phyloP scores from a whole-genome alignment of 352 stramenopile genomes.

The Globisporangium cederbergense region DNA sequence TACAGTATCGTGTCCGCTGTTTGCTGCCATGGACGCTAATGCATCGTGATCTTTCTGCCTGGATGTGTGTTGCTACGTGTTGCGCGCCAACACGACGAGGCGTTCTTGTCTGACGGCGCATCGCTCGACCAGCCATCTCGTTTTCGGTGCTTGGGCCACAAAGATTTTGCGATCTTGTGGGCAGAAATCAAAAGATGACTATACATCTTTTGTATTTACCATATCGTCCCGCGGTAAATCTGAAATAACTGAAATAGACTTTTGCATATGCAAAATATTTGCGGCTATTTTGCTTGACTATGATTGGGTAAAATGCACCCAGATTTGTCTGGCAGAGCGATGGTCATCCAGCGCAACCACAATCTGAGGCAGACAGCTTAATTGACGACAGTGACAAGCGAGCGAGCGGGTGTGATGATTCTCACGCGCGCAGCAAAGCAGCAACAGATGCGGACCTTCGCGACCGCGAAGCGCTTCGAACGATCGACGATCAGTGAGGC shows the following conservation, averaged over 20 bases:
- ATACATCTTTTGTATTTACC: too few species aligned
- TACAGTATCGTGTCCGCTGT: background rate
- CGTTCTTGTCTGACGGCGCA: too few species aligned
- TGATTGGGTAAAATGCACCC: too few species aligned
- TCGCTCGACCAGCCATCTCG: too few species aligned
- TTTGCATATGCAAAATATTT: too few species aligned
- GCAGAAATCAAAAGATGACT: too few species aligned
- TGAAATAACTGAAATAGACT: too few species aligned
- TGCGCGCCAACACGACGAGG: background rate
- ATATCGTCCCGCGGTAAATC: too few species aligned
- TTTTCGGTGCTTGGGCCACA: too few species aligned
- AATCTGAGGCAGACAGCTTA: background rate
- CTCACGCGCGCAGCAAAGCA: conserved; percentile 3
- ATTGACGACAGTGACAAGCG: background rate
- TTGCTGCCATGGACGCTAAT: background rate
- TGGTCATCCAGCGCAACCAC: conserved; percentile 2
- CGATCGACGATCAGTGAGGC: conserved; percentile 47
- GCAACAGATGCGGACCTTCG: conserved; percentile 3
- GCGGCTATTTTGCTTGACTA: too few species aligned
- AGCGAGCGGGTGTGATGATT: background rate
- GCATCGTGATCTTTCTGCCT: background rate
- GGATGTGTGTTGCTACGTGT: background rate
- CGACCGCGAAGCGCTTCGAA: conserved; percentile 6
- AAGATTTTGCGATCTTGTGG: too few species aligned
- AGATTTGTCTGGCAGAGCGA: conserved; percentile 8